Conservation (phyloP, 2,329 filamentous ascomycete species). For the Ophiosphaerella herpotricha region DNA sequence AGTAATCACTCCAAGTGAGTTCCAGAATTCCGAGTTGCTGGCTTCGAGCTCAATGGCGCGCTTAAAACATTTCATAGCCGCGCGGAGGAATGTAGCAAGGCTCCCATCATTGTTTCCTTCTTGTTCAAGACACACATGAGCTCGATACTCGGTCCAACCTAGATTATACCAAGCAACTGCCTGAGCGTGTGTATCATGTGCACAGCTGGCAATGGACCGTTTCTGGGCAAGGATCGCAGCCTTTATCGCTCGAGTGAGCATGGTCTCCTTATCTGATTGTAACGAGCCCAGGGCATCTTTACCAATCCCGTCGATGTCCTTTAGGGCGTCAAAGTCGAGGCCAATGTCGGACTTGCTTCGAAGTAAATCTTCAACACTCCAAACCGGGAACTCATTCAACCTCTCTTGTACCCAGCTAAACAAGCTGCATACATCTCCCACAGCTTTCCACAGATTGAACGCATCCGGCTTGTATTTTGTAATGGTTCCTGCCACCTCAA, state of each 20-base stretch:
- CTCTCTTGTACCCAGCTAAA: slow-evolving; percentile 79
- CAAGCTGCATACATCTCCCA: slow-evolving; percentile 85
- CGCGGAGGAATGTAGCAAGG: slow-evolving; percentile 73
- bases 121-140: slow-evolving; percentile 68
- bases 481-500: slow-evolving; percentile 69
- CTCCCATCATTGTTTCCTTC: slow-evolving; percentile 25
- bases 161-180: slow-evolving; percentile 97
- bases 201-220: slow-evolving; percentile 74
- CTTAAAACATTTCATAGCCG: slow-evolving; percentile 90
- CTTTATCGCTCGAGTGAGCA: slow-evolving; percentile 64
- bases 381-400: slow-evolving; percentile 64
- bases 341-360: slow-evolving; percentile 54
- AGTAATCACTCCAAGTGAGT: slow-evolving; percentile 88
- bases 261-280: slow-evolving; percentile 14
- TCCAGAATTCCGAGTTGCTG: slow-evolving; percentile 96
- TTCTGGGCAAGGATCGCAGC: slow-evolving; percentile 85
- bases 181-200: slow-evolving; percentile 80
- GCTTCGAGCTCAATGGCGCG: slow-evolving; percentile 93
- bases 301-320: slow-evolving; percentile 70
- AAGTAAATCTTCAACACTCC: slow-evolving; percentile 64
- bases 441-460: slow-evolving; percentile 94
- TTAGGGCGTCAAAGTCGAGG: slow-evolving; percentile 61
- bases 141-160: slow-evolving; percentile 88
- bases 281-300: slow-evolving; percentile 41
- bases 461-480: slow-evolving; percentile 66